Evolutionary conservation across 176 grass and related monocot genomes (phyloP).

Genomic region (Oryza meridionalis): DNA sequence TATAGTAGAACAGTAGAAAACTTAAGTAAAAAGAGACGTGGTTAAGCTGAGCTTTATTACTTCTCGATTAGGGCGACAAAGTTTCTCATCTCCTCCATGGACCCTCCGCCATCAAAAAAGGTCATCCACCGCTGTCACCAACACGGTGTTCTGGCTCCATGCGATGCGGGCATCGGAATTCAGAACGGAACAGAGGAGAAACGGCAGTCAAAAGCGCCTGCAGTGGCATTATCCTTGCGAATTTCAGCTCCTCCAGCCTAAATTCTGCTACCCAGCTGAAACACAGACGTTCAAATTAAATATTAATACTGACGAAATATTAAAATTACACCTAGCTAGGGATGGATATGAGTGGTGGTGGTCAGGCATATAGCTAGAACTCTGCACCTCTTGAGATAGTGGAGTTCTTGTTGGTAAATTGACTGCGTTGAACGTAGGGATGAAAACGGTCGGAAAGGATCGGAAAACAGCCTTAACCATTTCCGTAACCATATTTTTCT

Average conservation of each 20-base stretch:
- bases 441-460: no score
- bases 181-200: slow-evolving; percentile 48
- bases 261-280: slow-evolving; percentile 58
- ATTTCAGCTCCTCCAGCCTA: slow-evolving; percentile 56
- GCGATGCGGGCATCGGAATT: slow-evolving; percentile 58
- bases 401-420: slow-evolving; percentile 51
- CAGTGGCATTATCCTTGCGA: slow-evolving; percentile 55
- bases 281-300: no score
- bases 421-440: slow-evolving; percentile 28
- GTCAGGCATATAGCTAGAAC: no score
- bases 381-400: slow-evolving; percentile 42
- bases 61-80: slow-evolving; percentile 20
- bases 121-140: slow-evolving; percentile 54
- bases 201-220: slow-evolving; percentile 56
- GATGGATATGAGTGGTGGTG: no score
- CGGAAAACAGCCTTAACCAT: no score
- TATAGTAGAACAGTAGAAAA: no score
- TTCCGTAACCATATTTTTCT: no score
- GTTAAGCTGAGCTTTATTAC: no score
- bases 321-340: no score
- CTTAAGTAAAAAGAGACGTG: no score
- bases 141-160: slow-evolving; percentile 53
- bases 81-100: slow-evolving; percentile 52
- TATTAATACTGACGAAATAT: no score
- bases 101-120: slow-evolving; percentile 67